Evolutionary conservation across 2,329 filamentous ascomycete species (phyloP), one percentile per base, ranked within the genome.

Genomic region (Penicillium capsulatum): DNA sequence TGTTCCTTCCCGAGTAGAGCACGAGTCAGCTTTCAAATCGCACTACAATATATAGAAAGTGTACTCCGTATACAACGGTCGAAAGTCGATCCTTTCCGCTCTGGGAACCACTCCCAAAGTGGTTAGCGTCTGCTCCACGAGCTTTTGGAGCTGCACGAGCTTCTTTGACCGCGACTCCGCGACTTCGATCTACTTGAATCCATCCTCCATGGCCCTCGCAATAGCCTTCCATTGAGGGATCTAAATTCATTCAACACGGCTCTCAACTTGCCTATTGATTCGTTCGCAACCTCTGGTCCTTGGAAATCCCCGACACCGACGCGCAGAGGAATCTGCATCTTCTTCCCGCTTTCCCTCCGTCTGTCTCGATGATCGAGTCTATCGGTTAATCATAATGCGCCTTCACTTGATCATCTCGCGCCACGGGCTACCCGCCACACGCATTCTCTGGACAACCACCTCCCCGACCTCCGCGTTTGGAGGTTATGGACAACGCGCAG

Each of bases 371-470:
- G 45, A 47, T 44, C 34, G 49, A 45, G 42, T 28, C 33, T 29
- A 17, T 13, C 30, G 24, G 31, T 17, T 28, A 50, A 51, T 43
- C 51, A 61, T 34, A 34, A 80, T 92, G 74, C 85, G 88, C 57
- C 75, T 94, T 44, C 83, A 84, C 50, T 69, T 94, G 33, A 72
- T 79, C 24, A 78, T 94, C 38, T 79, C 80, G 48, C 83, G 88
- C 41, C 79, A 91, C 64, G 78, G 75, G 30, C 73, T 92, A 16
- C 87, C 88, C 6, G 76, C 84, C 28, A 77, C 81, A 39, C 79
- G 79, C 48, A 74, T 92, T 38, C 71, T 91, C 28, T 91, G 86
- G 81, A 77, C 78, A 17, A 76, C 84, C 13, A 65, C 73, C 36
- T 28, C 26, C 13, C 67, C 48, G 45, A 36, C 37, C 7, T 43